A percentile compares a stretch with the other conserved stretches of the same genome.
phyloP scores from a whole-genome alignment of 208 protist genomes.

The Leishmania martiniquensis region DNA sequence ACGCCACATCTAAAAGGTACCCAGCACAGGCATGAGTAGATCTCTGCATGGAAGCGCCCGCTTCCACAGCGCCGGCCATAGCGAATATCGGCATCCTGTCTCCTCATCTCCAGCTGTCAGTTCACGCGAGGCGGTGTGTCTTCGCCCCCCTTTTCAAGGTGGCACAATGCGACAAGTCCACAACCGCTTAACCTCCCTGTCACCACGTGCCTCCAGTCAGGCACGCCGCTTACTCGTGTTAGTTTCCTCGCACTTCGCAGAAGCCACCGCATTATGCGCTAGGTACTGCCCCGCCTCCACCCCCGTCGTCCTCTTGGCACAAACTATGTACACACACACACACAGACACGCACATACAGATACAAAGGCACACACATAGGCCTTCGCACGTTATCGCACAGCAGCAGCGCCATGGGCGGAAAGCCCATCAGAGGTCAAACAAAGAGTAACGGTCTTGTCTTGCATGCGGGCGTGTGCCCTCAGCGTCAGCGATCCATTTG shows the following conservation, averaged over 20 bases:
- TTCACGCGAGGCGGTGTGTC: too few relatives aligned
- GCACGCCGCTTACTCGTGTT: too few relatives aligned
- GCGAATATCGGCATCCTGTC: neutral
- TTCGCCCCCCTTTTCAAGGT: too few relatives aligned
- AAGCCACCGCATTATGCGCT: neutral
- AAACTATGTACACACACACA: neutral
- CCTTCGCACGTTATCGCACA: neutral
- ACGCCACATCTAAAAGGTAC: neutral
- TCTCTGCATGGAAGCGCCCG: neutral
- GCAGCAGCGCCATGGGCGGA: neutral
- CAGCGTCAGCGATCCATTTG: conserved; percentile 29
- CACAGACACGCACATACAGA: neutral
- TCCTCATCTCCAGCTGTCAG: neutral
- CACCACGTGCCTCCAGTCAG: too few relatives aligned
- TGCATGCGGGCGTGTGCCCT: conserved; percentile 13
- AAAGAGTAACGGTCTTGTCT: conserved; percentile 20
- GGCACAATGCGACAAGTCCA: too few relatives aligned
- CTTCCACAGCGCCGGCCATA: neutral
- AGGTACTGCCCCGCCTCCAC: neutral
- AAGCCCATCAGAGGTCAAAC: neutral
- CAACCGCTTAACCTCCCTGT: too few relatives aligned
- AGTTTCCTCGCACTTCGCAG: neutral
- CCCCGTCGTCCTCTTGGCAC: neutral
- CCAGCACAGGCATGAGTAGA: neutral
- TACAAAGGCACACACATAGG: neutral